Base-by-base conservation (phyloP, 345 rosid species). In the Eucalyptus decipiens region DNA sequence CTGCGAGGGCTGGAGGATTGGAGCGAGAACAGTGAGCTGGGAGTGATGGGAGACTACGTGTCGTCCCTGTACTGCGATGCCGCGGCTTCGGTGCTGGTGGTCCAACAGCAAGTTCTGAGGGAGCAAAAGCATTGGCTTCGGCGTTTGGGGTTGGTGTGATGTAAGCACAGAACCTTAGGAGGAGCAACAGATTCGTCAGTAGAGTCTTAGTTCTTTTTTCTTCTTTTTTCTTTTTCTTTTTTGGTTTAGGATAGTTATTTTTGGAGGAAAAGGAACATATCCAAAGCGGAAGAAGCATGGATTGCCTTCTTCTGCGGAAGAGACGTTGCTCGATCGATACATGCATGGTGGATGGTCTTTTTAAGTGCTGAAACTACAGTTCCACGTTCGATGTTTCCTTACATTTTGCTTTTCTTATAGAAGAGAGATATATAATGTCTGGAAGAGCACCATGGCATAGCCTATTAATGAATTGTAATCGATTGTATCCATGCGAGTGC, bases 71-170 rank as follows among this genome's bases (percentile, higher is more conserved):
- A 95, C 54, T 95, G 94, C 32, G 92, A 93, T 47, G 88, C 92
- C 11, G 87, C 91, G 0, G 95, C 95, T n/a, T 95, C 98, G 24
- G 93, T 97, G 30, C 91, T 97, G 89, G 97, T 96, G 12, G 88
- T 96, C 80, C 99, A 96, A 30, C 97, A 96, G 88, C 99, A 97
- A 87, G 86, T 96, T 40, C 40, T 95, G 90, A 92, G 96, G 88
- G 90, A 87, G 21, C 89, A 87, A 62, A 89, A 76, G 43, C 62
- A 40, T 8, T 86, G 87, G 52, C 34, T 86, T 17, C 52, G 87
- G 42, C 9, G 87, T 51, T 17, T n/a, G 37, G 56, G 47, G 58
- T 52, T 52, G 26, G 24, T 52, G 26, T 52, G 58, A 52, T 52
- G 58, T 21, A 21, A 52, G 58, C 58, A 52, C 58, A 52, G 26